These are phyloP conservation scores for Pseudogymnoascus destructans DNA, from an alignment of 2,329 filamentous ascomycete species.

Conservation along the genomic window DNA sequence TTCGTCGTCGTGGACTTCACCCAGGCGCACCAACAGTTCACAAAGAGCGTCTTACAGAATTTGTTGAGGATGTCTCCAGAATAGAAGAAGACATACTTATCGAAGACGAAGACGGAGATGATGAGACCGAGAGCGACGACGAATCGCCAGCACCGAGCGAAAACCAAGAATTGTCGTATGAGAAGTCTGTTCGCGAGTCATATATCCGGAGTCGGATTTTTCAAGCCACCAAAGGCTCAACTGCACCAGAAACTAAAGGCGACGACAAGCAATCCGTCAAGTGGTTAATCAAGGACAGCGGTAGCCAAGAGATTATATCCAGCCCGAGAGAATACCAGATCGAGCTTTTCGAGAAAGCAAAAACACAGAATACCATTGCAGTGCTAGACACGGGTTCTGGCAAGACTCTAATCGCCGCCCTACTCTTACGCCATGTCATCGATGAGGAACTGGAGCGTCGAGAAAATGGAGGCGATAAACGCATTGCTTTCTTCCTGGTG, in stretches of 20 bases:
- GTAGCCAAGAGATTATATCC: slow-evolving; percentile 46
- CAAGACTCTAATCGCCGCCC: slow-evolving; percentile 89
- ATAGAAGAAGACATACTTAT: neutral
- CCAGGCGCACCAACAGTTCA: neutral
- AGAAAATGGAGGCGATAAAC: slow-evolving; percentile 40
- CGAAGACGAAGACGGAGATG: neutral
- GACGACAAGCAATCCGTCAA: slow-evolving; percentile 21
- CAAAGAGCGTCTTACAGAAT: neutral
- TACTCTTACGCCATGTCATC: slow-evolving; percentile 65
- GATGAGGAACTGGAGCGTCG: slow-evolving; percentile 65
- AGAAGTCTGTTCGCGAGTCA: slow-evolving; percentile 37
- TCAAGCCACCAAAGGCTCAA: slow-evolving; percentile 21
- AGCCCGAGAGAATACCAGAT: slow-evolving; percentile 82
- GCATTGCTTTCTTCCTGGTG: slow-evolving; percentile 75
- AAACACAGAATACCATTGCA: slow-evolving; percentile 74
- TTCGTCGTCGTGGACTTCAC: slow-evolving; percentile 12
- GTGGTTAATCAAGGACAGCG: slow-evolving; percentile 25
- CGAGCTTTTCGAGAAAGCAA: slow-evolving; percentile 82
- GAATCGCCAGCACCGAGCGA: neutral
- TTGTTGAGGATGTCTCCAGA: neutral
- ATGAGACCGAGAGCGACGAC: slow-evolving; percentile 13
- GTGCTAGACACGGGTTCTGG: slow-evolving; percentile 92
- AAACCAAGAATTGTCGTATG: slow-evolving; percentile 17
- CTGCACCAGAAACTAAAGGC: slow-evolving; percentile 14
- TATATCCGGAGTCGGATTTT: slow-evolving; percentile 27